Evolutionary conservation across 208 protist genomes (phyloP), one percentile per base, ranked within the genome.

Genomic region (Wallacemonas sp.): DNA sequence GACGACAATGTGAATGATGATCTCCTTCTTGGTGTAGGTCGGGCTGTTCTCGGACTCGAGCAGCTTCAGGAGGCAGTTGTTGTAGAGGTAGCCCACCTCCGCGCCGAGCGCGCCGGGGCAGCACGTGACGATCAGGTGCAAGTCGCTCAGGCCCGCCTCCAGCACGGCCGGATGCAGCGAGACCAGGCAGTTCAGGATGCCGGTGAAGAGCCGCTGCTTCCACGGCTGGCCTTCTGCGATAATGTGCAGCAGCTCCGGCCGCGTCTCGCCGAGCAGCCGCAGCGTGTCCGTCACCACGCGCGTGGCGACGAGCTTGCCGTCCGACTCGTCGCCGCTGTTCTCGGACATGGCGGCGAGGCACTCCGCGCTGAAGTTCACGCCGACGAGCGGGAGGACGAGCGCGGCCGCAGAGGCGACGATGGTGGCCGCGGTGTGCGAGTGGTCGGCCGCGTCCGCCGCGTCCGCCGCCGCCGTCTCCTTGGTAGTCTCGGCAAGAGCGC

Each of bases 51-150:
- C 65, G 3, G 92, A 97, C 63, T 98, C 96, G 28, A 98, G 76
- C 18, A 98, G 76, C 16, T 86, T 81, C 61, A 98, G 86, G 1
- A 98, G 67, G 32, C 97, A 84, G 67, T 93, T 87, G 20, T 75
- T 87, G 86, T 98, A 98, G 22, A 98, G 76, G 45, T 93, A 88
- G 25, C 96, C 97, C 18, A 98, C 79, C 79, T 98, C 96, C 32
- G 81, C 67, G 2, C 81, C 80, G 4, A 93, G 48, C 31, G 48
- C 70, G 1, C 57, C 65, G 10, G 68, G 68, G 63, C 82, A 92
- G 26, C 67, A 55, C 32, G 67, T 81, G 25, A 82, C 75, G 38
- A 94, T 77, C 44, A 96, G 87, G 36, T 97, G 81, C 49, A 97
- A 77, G 16, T 74, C 82, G 61, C 97, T 94, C 26, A 99, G 95